Percentiles rank a stretch among this genome's conserved stretches.
phyloP scores from a whole-genome alignment of 805 yeast genomes.

The Dipodascopsis uninucleata region DNA sequence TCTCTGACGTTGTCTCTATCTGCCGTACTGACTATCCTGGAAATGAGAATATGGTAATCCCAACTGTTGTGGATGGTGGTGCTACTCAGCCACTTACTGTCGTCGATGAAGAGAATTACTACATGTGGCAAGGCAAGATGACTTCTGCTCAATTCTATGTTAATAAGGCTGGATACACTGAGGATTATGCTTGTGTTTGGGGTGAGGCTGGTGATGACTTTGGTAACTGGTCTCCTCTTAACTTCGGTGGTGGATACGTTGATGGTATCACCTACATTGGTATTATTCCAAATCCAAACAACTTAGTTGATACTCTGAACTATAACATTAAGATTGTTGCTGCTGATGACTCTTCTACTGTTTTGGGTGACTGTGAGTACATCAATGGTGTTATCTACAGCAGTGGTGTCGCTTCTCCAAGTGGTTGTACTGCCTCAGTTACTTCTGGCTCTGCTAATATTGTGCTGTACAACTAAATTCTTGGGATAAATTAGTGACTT shows the following conservation, averaged over 20 bases:
- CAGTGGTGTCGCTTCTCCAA: conserved; percentile 50
- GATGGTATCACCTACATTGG: conserved; percentile 65
- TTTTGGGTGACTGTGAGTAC: conserved; percentile 75
- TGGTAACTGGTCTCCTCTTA: conserved; percentile 98
- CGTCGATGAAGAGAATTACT: conserved; percentile 74
- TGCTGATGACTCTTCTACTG: conserved; percentile 54
- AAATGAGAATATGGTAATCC: conserved; percentile 96
- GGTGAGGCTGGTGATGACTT: conserved; percentile 71
- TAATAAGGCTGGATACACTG: conserved; percentile 89
- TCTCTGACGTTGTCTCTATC: conserved; percentile 68
- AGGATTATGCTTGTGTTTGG: conserved; percentile 93
- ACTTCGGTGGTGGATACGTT: conserved; percentile 86
- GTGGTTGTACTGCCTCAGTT: conserved; percentile 93
- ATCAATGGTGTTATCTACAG: conserved; percentile 73
- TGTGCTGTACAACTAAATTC: conserved; percentile 60
- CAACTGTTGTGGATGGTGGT: conserved; percentile 78
- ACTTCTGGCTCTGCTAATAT: conserved; percentile 78
- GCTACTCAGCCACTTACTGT: conserved; percentile 63
- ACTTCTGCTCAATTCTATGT: conserved; percentile 97
- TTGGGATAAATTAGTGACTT: no score
- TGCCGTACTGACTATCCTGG: conserved; percentile 99
- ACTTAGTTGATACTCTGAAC: conserved; percentile 66
- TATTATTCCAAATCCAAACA: conserved; percentile 75
- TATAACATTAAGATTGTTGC: conserved; percentile 77
- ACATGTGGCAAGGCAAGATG: conserved; percentile 67